Conservation (phyloP, 495 filamentous ascomycete genomes). For the Podospora pseudocomata region DNA sequence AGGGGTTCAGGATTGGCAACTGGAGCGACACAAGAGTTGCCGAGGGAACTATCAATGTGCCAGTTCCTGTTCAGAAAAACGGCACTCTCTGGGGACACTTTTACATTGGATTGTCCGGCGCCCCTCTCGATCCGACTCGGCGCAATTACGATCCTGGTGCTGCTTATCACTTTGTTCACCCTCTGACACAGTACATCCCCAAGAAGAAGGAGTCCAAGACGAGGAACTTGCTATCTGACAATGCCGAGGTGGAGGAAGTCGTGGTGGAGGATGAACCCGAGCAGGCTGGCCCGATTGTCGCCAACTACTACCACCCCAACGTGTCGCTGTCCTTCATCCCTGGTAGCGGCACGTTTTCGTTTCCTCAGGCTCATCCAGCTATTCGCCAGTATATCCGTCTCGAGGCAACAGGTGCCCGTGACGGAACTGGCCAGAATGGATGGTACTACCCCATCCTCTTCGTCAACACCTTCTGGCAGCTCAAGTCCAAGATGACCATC, state of each 20-base stretch:
- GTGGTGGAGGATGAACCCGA: constrained; percentile 45
- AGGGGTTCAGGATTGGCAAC: constrained; percentile 74
- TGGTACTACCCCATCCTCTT: constrained; percentile 95
- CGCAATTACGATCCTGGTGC: constrained; percentile 65
- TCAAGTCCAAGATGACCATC: constrained; percentile 83
- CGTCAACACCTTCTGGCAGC: constrained; percentile 95
- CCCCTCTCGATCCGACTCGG: constrained; percentile 67
- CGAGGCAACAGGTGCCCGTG: constrained; percentile 69
- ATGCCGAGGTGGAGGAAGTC: constrained; percentile 48
- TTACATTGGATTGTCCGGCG: constrained; percentile 73
- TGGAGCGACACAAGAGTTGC: constrained; percentile 74
- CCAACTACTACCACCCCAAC: constrained; percentile 93
- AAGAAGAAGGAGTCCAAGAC: constrained; percentile 92
- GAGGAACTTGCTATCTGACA: constrained; percentile 72
- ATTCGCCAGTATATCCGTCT: constrained; percentile 72
- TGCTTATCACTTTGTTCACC: constrained; percentile 78
- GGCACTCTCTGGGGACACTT: constrained; percentile 94
- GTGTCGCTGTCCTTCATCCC: constrained; percentile 85
- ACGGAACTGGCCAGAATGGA: constrained; percentile 77
- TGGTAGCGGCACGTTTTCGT: constrained; percentile 65
- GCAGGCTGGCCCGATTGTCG: constrained; percentile 60
- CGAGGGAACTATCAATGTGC: constrained; percentile 73
- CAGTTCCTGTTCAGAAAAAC: constrained; percentile 79
- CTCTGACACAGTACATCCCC: constrained; percentile 80
- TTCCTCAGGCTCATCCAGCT: constrained; percentile 66